A percentile compares a stretch with the other conserved stretches of the same genome.
These are phyloP conservation scores for Pyricularia grisea DNA, from an alignment of 2,329 filamentous ascomycete genomes.

Conservation along the genomic window DNA sequence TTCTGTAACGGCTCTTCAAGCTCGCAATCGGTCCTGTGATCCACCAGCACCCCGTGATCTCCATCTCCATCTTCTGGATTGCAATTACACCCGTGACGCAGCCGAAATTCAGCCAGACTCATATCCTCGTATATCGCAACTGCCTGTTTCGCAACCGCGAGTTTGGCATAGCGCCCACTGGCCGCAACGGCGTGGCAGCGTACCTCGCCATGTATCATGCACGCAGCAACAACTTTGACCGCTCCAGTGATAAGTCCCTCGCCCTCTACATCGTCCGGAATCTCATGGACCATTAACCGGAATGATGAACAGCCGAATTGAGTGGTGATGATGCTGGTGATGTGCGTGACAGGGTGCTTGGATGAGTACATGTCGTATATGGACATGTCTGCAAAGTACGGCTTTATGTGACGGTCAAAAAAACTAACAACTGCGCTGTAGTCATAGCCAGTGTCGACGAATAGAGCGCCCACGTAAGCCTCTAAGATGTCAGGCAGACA, in stretches of 20 bases:
- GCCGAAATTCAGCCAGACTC: slow-evolving; percentile 46
- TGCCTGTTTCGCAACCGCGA: slow-evolving; percentile 53
- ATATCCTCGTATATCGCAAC: slow-evolving; percentile 35
- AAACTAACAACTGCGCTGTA: slow-evolving; percentile 66
- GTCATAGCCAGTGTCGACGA: slow-evolving; percentile 79
- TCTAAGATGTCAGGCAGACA: slow-evolving; percentile 79
- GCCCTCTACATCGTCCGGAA: slow-evolving; percentile 26
- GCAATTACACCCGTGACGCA: slow-evolving; percentile 57
- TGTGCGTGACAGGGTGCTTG: slow-evolving; percentile 71
- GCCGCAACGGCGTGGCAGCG: slow-evolving; percentile 51
- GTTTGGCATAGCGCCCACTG: slow-evolving; percentile 65
- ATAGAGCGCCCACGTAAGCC: slow-evolving; percentile 80
- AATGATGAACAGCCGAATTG: slow-evolving; percentile 56
- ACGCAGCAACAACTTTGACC: slow-evolving; percentile 53
- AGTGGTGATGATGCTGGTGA: slow-evolving; percentile 54
- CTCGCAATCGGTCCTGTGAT: neutral
- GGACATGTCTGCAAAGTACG: slow-evolving; percentile 74
- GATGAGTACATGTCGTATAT: slow-evolving; percentile 83
- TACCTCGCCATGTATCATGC: slow-evolving; percentile 66
- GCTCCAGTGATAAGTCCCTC: slow-evolving; percentile 12
- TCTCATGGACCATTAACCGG: slow-evolving; percentile 44
- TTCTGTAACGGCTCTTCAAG: neutral
- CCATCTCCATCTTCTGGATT: slow-evolving; percentile 11
- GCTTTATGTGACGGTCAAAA: slow-evolving; percentile 63
- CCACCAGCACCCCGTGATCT: slow-evolving; percentile 5